A percentile compares a stretch with the other conserved stretches of the same genome.
These are phyloP conservation scores for Onygenales sp. DNA, from an alignment of 2,329 filamentous ascomycete genomes.

Conservation along the genomic window DNA sequence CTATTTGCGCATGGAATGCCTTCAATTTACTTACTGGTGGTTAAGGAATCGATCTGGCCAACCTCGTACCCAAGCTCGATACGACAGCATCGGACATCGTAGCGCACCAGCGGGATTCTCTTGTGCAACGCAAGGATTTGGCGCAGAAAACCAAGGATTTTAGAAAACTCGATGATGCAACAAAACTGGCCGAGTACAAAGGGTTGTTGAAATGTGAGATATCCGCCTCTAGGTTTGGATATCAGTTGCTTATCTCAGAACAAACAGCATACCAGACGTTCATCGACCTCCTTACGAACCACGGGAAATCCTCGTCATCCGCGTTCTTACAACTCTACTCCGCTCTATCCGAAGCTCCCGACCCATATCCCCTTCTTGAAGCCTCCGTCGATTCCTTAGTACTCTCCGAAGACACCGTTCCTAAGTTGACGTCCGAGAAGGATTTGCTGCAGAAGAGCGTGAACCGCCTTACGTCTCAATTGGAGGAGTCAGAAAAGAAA, in stretches of 20 bases:
- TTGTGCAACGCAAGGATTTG: slow-evolving; percentile 89
- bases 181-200: slow-evolving; percentile 83
- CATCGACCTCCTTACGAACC: slow-evolving; percentile 91
- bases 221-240: neutral
- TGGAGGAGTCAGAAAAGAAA: slow-evolving; percentile 72
- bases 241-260: slow-evolving; percentile 3
- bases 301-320: slow-evolving; percentile 88
- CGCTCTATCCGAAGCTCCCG: slow-evolving; percentile 85
- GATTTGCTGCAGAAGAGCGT: slow-evolving; percentile 74
- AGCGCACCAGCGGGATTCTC: slow-evolving; percentile 84
- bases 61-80: slow-evolving; percentile 76
- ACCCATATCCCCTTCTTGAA: slow-evolving; percentile 92
- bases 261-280: slow-evolving; percentile 82
- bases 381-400: slow-evolving; percentile 92
- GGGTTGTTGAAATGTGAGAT: slow-evolving; percentile 67
- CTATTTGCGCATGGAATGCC: neutral
- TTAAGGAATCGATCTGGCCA: slow-evolving; percentile 75
- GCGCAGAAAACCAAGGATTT: slow-evolving; percentile 99
- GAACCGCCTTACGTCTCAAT: slow-evolving; percentile 62
- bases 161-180: slow-evolving; percentile 79
- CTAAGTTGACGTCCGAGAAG: slow-evolving; percentile 82
- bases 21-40: slow-evolving; percentile 4
- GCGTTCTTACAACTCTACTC: slow-evolving; percentile 91
- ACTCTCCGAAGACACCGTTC: slow-evolving; percentile 82
- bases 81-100: slow-evolving; percentile 93